Conservation (phyloP, 371 early-diverging fungal species). For the Syncephalis plumigaleata region DNA sequence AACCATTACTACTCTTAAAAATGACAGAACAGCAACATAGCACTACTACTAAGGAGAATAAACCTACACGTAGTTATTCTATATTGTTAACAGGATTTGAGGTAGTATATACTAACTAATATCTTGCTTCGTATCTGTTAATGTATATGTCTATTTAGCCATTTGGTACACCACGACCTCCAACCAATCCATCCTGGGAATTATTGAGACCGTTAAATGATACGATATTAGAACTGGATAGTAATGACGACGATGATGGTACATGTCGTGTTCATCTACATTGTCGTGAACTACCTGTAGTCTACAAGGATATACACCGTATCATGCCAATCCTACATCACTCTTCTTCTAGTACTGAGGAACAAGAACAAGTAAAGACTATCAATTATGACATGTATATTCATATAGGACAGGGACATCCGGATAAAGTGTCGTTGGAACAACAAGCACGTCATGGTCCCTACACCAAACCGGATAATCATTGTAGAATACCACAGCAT, state of each 20-base stretch:
- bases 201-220: neutral
- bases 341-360: neutral
- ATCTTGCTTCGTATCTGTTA: neutral
- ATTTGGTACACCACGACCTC: neutral
- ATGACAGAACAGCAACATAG: no score
- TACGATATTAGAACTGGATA: neutral
- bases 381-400: neutral
- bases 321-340: neutral
- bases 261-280: neutral
- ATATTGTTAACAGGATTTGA: no score
- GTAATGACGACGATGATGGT: no score
- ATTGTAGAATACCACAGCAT: neutral
- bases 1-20: no score
- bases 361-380: no score
- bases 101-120: no score
- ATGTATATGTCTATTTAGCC: neutral
- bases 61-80: no score
- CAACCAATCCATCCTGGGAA: neutral
- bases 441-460: neutral
- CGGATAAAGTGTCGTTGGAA: neutral
- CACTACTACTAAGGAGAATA: no score
- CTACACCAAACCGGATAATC: neutral
- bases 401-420: neutral
- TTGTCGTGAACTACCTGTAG: neutral
- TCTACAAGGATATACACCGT: neutral